Conservation (phyloP, 768 basidiomycete genomes). For the Symmetrospora coprosmae region DNA sequence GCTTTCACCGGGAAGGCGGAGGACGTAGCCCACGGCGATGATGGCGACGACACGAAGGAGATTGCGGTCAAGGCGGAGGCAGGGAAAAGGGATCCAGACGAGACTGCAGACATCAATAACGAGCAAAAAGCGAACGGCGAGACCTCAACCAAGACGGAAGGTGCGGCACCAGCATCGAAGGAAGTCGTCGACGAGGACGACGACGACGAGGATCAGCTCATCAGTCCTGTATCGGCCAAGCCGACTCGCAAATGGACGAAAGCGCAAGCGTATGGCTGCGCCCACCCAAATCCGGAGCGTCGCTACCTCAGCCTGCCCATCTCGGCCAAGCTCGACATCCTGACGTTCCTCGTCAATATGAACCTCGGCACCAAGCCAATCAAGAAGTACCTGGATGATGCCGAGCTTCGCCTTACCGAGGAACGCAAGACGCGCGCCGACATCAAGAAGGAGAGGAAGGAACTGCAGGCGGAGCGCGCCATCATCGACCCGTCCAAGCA, state of each 20-base stretch:
- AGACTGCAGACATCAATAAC: not conserved
- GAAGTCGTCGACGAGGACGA: conserved; percentile 31
- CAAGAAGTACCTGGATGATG: conserved; percentile 74
- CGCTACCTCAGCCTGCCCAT: conserved; percentile 34
- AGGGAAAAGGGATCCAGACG: not conserved
- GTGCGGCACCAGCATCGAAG: not conserved
- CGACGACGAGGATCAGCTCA: conserved; percentile 44
- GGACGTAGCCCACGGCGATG: not conserved
- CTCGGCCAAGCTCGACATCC: conserved; percentile 65
- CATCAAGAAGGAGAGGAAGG: conserved; percentile 74
- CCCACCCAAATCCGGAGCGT: conserved; percentile 13
- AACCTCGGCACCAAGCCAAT: conserved; percentile 80
- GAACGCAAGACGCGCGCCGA: conserved; percentile 91
- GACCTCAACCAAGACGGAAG: conserved; percentile 26
- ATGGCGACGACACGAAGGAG: no score
- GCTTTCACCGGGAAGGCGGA: not conserved
- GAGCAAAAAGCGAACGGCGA: conserved; percentile 34
- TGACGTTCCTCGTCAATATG: conserved; percentile 77
- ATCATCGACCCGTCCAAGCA: not conserved
- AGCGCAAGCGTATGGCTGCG: conserved; percentile 42
- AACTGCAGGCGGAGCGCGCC: conserved; percentile 50
- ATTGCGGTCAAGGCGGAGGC: not conserved
- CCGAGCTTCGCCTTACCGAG: conserved; percentile 77
- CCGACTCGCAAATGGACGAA: conserved; percentile 48
- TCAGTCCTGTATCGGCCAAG: not conserved